phyloP scores from a whole-genome alignment of 148 eudicot genomes.

The Vaccinium macrocarpon region DNA sequence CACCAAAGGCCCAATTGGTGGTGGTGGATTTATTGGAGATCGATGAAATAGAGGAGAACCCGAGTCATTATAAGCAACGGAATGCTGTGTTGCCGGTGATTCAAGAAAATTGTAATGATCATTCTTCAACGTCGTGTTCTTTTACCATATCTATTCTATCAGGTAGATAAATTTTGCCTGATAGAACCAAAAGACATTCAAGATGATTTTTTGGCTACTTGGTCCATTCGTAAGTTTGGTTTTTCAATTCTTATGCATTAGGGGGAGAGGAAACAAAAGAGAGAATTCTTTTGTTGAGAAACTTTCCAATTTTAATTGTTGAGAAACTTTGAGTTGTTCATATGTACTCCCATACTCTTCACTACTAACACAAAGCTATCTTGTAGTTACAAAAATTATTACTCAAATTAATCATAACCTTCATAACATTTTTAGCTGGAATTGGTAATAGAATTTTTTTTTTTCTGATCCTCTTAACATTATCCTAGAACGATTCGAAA shows the following conservation, averaged over 20 bases:
- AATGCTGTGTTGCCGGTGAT: conserved; percentile 28
- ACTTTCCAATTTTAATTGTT: too few species aligned
- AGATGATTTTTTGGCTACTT: background rate
- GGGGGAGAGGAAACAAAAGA: background rate
- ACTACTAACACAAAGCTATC: background rate
- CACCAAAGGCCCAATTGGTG: conserved; percentile 65
- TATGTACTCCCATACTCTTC: background rate
- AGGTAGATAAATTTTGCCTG: background rate
- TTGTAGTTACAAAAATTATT: background rate
- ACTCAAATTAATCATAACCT: background rate
- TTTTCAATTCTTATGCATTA: background rate
- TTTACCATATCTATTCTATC: background rate
- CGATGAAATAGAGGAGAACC: conserved; percentile 21
- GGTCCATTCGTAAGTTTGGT: background rate
- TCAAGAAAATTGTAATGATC: conserved; percentile 13
- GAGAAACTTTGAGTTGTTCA: background rate
- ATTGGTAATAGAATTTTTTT: too few species aligned
- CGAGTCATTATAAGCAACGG: conserved; percentile 25
- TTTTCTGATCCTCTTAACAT: background rate
- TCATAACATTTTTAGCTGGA: background rate
- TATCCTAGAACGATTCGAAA: too few species aligned
- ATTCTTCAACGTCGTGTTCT: background rate
- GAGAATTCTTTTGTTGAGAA: too few species aligned
- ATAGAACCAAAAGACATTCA: background rate
- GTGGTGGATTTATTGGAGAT: conserved; percentile 53